Evolutionary conservation across 305 asterid species (phyloP).

Genomic region (Coffea humblotiana): DNA sequence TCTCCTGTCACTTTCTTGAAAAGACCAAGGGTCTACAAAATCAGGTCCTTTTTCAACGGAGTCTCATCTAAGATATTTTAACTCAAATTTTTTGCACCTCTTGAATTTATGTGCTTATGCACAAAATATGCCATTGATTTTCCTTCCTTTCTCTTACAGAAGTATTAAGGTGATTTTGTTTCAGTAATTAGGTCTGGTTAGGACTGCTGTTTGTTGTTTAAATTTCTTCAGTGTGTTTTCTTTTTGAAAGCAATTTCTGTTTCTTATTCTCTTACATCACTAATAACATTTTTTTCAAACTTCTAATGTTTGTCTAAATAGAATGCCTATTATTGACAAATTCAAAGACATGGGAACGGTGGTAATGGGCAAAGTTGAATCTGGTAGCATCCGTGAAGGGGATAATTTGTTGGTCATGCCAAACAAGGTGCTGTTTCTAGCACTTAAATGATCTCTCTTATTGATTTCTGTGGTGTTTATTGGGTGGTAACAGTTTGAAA

Average conservation of each 20-base stretch:
- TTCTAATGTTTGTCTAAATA: constrained; percentile 22
- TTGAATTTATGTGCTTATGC: not conserved
- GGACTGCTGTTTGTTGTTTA: not conserved
- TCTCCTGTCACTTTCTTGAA: not conserved
- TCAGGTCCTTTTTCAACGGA: not conserved
- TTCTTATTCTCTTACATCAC: not conserved
- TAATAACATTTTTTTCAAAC: not conserved
- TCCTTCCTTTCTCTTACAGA: not conserved
- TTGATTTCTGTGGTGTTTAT: not conserved
- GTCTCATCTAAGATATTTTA: not conserved
- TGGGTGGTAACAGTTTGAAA: not conserved
- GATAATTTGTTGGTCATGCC: constrained; percentile 89
- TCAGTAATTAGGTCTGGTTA: not conserved
- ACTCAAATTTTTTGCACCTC: not conserved
- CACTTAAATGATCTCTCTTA: not conserved
- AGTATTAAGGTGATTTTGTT: not conserved
- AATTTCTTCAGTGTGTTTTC: not conserved
- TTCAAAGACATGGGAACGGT: constrained; percentile 99
- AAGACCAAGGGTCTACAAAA: not conserved
- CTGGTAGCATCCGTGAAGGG: constrained; percentile 90
- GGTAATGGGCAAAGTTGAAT: constrained; percentile 96
- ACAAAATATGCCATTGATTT: not conserved
- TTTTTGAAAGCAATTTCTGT: not conserved
- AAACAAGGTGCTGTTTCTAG: constrained; percentile 65
- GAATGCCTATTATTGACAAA: constrained; percentile 92